A percentile compares a stretch with the other conserved stretches of the same genome.
Conservation (phyloP, 305 asterid species). For the Fraxinus dipetala region DNA sequence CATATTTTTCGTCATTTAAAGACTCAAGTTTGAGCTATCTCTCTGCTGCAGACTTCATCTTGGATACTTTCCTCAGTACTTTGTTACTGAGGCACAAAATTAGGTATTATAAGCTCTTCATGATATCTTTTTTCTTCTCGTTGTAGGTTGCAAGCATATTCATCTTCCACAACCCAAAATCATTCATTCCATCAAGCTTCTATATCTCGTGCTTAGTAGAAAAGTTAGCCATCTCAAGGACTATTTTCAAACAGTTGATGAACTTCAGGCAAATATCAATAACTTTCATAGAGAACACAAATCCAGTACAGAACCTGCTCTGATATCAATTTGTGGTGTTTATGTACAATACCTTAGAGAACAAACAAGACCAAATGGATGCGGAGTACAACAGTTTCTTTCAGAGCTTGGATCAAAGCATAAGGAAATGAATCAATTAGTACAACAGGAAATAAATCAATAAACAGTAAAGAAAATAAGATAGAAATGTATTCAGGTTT, state of each 20-base stretch:
- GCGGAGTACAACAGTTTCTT: background rate
- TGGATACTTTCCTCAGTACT: background rate
- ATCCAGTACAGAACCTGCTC: background rate
- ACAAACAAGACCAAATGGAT: background rate
- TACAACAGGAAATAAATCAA: too few species aligned
- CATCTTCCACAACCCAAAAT: background rate
- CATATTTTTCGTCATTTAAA: background rate
- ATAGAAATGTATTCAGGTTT: too few species aligned
- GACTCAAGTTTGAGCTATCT: background rate
- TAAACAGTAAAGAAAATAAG: too few species aligned
- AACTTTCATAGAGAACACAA: background rate
- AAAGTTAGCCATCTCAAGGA: background rate
- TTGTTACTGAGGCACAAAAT: background rate
- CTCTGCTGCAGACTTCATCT: background rate
- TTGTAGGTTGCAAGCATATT: background rate
- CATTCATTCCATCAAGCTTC: background rate
- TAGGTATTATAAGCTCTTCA: background rate
- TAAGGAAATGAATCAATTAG: too few species aligned
- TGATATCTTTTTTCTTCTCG: background rate
- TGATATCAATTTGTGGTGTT: background rate
- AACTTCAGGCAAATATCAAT: background rate
- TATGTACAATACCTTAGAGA: too few species aligned
- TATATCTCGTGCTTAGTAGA: background rate
- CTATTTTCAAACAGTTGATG: background rate
- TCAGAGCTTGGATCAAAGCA: too few species aligned